phyloP scores from a whole-genome alignment of 1,139 yeast genomes.

The Nakaseomyces uthaithaninus region DNA sequence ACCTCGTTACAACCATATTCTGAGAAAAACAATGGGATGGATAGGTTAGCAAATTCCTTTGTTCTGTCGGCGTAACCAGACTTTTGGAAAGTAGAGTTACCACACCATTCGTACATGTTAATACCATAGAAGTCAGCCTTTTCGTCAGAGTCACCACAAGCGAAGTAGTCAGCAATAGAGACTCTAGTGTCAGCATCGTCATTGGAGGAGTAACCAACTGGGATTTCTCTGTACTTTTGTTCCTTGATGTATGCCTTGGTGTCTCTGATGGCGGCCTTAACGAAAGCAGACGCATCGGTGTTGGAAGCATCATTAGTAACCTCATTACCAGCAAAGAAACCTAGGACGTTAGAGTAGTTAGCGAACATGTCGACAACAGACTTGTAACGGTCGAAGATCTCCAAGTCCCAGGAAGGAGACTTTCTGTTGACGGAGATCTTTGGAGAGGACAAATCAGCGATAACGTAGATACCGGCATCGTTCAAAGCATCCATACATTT shows the following conservation, averaged over 20 bases:
- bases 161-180: conserved; percentile 62
- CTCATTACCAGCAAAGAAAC: conserved; percentile 79
- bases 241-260: conserved; percentile 56
- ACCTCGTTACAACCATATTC: conserved; percentile 73
- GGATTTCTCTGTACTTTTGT: conserved; percentile 57
- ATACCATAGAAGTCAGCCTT: conserved; percentile 87
- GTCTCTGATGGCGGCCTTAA: conserved; percentile 77
- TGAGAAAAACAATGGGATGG: conserved; percentile 67
- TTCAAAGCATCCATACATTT: conserved; percentile 58
- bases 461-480: conserved; percentile 72
- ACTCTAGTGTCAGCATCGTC: conserved; percentile 64
- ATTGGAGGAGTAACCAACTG: conserved; percentile 77
- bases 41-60: conserved; percentile 54
- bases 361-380: conserved; percentile 59
- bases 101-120: conserved; percentile 97
- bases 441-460: conserved; percentile 69
- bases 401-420: conserved; percentile 51
- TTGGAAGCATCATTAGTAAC: conserved; percentile 59
- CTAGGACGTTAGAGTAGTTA: conserved; percentile 61
- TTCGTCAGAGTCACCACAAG: conserved; percentile 59
- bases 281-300: conserved; percentile 71
- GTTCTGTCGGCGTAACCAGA: conserved; percentile 78
- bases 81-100: conserved; percentile 48
- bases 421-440: conserved; percentile 54
- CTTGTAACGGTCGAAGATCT: conserved; percentile 56